Evolutionary conservation across 306 rosid species (phyloP).

Genomic region (Inga oerstediana): DNA sequence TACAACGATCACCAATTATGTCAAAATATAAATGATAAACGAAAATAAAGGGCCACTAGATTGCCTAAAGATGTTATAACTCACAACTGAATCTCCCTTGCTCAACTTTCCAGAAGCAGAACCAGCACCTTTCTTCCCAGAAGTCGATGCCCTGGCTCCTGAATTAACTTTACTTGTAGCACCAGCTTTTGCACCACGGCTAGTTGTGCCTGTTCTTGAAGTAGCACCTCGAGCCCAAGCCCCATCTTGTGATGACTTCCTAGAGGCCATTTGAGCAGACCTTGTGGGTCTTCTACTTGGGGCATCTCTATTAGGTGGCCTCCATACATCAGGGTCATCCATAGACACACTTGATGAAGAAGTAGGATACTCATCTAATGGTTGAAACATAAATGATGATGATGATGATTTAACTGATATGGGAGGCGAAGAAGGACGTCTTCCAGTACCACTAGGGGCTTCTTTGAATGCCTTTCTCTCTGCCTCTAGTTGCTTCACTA

Average conservation of each 20-base stretch:
- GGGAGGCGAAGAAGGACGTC: slow-evolving; percentile 70
- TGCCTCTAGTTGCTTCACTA: slow-evolving; percentile 70
- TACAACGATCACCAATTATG: not conserved
- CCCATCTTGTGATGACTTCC: slow-evolving; percentile 78
- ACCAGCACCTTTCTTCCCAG: slow-evolving; percentile 61
- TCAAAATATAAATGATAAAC: not conserved
- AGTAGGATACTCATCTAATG: slow-evolving; percentile 74
- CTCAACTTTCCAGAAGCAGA: slow-evolving; percentile 47
- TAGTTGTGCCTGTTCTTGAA: slow-evolving; percentile 48
- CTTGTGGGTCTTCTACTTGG: slow-evolving; percentile 61
- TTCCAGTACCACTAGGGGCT: slow-evolving; percentile 53
- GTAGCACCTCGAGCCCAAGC: slow-evolving; percentile 66
- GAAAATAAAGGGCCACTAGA: not conserved
- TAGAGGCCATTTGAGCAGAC: slow-evolving; percentile 54
- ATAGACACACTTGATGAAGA: slow-evolving; percentile 54
- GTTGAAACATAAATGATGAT: slow-evolving; percentile 59
- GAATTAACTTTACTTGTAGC: slow-evolving; percentile 57
- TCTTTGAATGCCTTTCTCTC: slow-evolving; percentile 64
- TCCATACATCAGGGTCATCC: slow-evolving; percentile 83
- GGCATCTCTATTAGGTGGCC: slow-evolving; percentile 72
- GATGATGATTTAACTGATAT: slow-evolving; percentile 50
- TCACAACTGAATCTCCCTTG: slow-evolving; percentile 21
- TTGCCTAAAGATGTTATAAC: not conserved
- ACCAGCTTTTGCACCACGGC: slow-evolving; percentile 59
- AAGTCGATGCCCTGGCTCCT: slow-evolving; percentile 52